Evolutionary conservation across 768 basidiomycete species (phyloP).

Genomic region (Lentinula edodes): DNA sequence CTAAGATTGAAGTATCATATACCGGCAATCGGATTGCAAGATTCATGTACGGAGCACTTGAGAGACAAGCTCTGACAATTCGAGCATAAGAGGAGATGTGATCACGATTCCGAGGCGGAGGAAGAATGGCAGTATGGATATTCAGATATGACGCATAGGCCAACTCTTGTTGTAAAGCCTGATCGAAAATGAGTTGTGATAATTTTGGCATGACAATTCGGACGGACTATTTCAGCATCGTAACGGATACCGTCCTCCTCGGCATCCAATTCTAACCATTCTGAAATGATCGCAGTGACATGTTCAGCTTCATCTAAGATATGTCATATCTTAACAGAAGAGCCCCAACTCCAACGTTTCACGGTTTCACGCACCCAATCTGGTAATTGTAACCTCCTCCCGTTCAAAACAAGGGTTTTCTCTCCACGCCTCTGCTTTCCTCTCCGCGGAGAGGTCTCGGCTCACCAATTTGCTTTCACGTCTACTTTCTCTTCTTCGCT

Average conservation of each 20-base stretch:
- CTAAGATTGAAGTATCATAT: conserved; percentile 66
- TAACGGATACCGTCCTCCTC: conserved; percentile 91
- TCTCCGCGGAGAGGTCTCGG: conserved; percentile 38
- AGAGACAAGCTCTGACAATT: conserved; percentile 75
- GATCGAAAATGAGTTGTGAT: conserved; percentile 4
- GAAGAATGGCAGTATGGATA: conserved; percentile 79
- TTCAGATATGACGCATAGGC: conserved; percentile 91
- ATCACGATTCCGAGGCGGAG: conserved; percentile 75
- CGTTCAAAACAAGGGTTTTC: conserved; percentile 68
- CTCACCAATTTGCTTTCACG: conserved; percentile 34
- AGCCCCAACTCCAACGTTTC: conserved; percentile 8
- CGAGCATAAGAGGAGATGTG: conserved; percentile 92
- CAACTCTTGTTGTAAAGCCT: conserved; percentile 93
- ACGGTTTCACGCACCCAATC: conserved; percentile 66
- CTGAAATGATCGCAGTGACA: conserved; percentile 74
- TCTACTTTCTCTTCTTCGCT: conserved; percentile 23
- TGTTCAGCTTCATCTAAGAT: conserved; percentile 66
- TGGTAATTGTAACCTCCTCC: conserved; percentile 86
- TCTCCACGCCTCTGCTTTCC: conserved; percentile 83
- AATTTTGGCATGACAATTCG: background rate
- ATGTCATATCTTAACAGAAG: background rate
- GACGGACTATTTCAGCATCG: conserved; percentile 88
- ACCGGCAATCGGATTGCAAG: conserved; percentile 82
- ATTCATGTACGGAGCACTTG: conserved; percentile 63
- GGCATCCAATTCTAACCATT: conserved; percentile 95